Evolutionary conservation across 2,329 filamentous ascomycete genomes (phyloP).

Genomic region (Tolypocladium endophyticum): DNA sequence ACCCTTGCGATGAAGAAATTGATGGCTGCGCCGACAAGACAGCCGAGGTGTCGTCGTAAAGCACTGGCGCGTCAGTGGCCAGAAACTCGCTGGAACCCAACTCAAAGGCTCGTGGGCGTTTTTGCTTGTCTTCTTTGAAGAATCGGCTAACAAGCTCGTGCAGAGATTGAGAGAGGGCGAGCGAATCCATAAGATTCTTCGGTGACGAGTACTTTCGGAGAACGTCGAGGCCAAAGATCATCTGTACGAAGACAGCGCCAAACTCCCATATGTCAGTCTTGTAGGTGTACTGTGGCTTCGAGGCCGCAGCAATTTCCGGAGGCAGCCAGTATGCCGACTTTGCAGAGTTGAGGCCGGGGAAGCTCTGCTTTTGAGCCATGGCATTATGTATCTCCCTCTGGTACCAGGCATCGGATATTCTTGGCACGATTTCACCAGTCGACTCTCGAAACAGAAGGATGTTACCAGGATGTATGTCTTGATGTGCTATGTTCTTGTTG

Average conservation of each 20-base stretch:
- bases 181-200: slow-evolving; percentile 56
- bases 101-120: slow-evolving; percentile 73
- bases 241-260: slow-evolving; percentile 82
- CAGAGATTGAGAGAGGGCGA: slow-evolving; percentile 63
- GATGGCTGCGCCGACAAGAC: slow-evolving; percentile 31
- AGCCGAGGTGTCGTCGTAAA: slow-evolving; percentile 34
- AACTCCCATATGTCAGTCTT: slow-evolving; percentile 96
- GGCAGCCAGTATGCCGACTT: slow-evolving; percentile 77
- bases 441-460: slow-evolving; percentile 64
- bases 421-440: slow-evolving; percentile 60
- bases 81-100: slow-evolving; percentile 55
- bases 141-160: slow-evolving; percentile 74
- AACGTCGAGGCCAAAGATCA: slow-evolving; percentile 79
- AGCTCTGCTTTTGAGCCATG: slow-evolving; percentile 37
- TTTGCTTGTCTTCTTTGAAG: slow-evolving; percentile 76
- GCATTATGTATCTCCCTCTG: slow-evolving; percentile 58
- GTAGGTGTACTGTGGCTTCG: slow-evolving; percentile 52
- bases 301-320: slow-evolving; percentile 59
- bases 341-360: slow-evolving; percentile 46
- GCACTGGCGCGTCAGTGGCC: slow-evolving; percentile 51
- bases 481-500: slow-evolving; percentile 72
- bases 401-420: slow-evolving; percentile 64
- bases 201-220: slow-evolving; percentile 72
- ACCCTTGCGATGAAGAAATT: slow-evolving; percentile 27
- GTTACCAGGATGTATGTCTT: slow-evolving; percentile 70